Percentiles rank a stretch among this genome's conserved stretches.
Evolutionary conservation across 176 grass and related monocot species (phyloP).

Genomic region (Carex parvula): DNA sequence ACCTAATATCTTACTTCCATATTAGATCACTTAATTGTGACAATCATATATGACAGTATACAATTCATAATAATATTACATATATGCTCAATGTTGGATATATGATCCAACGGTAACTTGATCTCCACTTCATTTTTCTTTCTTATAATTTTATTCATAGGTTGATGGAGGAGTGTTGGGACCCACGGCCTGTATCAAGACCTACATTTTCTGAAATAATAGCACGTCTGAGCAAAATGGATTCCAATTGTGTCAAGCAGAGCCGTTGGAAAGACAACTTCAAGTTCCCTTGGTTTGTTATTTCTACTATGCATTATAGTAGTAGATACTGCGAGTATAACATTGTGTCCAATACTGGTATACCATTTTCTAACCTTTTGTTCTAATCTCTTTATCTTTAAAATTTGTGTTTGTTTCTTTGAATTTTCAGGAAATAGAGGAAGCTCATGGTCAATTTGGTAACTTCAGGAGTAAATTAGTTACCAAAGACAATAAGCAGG

Average conservation of each 20-base stretch:
- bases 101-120: background rate
- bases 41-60: no score
- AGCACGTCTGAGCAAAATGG: slow-evolving; percentile 56
- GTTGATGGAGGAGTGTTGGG: slow-evolving; percentile 83
- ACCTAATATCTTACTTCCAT: no score
- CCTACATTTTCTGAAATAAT: slow-evolving; percentile 83
- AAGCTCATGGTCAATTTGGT: background rate
- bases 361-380: background rate
- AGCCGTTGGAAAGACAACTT: slow-evolving; percentile 68
- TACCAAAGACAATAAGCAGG: background rate
- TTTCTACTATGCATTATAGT: slow-evolving; percentile 7
- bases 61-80: no score
- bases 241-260: slow-evolving; percentile 38
- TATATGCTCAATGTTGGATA: no score
- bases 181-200: slow-evolving; percentile 48
- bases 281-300: slow-evolving; percentile 66
- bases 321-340: background rate
- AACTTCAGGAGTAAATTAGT: background rate
- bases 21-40: no score
- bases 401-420: background rate
- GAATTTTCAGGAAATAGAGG: slow-evolving; percentile 3
- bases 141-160: slow-evolving; percentile 31
- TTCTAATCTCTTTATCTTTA: background rate
- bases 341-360: background rate
- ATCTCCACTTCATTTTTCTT: background rate